phyloP scores from a whole-genome alignment of 192 early-diverging fungal genomes.

The Jimgerdemannia flammicorona region DNA sequence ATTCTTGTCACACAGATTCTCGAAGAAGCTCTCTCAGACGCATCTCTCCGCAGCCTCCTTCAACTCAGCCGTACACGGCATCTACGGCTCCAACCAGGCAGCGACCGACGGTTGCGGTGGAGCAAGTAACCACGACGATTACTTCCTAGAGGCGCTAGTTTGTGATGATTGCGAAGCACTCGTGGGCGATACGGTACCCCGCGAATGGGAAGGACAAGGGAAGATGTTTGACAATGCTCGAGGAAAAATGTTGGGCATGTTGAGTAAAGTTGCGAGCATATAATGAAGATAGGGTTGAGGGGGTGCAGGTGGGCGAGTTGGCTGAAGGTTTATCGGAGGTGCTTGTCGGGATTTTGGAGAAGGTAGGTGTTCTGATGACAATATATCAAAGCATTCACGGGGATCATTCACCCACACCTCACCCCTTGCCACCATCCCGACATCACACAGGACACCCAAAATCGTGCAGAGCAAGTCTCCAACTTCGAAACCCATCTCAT shows the following conservation, averaged over 20 bases:
- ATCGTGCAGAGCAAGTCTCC: slow-evolving; percentile 30
- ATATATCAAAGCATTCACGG: too few species aligned
- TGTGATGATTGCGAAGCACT: slow-evolving; percentile 30
- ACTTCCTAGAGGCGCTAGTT: slow-evolving; percentile 36
- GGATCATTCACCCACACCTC: too few species aligned
- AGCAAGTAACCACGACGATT: slow-evolving; percentile 34
- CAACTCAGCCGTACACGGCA: slow-evolving; percentile 1
- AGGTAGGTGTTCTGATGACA: slow-evolving; percentile 2
- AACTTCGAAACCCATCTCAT: slow-evolving; percentile 36
- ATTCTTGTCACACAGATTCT: slow-evolving; percentile 14
- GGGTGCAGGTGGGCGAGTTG: slow-evolving; percentile 22
- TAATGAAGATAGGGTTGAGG: slow-evolving; percentile 25
- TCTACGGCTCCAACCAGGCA: background rate
- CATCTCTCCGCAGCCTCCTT: slow-evolving; percentile 19
- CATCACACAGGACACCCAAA: slow-evolving; percentile 31
- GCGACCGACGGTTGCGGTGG: too few species aligned
- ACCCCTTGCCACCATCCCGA: background rate
- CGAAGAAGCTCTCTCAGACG: slow-evolving; percentile 26
- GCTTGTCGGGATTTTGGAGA: slow-evolving; percentile 28
- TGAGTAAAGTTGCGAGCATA: slow-evolving; percentile 45
- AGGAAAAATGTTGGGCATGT: slow-evolving; percentile 48
- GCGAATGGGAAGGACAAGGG: background rate
- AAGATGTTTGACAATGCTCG: slow-evolving; percentile 35
- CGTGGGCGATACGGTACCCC: slow-evolving; percentile 32
- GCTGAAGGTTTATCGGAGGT: slow-evolving; percentile 13